phyloP scores from a whole-genome alignment of 257 asterid genomes.

The Jaltomata sinuosa region DNA sequence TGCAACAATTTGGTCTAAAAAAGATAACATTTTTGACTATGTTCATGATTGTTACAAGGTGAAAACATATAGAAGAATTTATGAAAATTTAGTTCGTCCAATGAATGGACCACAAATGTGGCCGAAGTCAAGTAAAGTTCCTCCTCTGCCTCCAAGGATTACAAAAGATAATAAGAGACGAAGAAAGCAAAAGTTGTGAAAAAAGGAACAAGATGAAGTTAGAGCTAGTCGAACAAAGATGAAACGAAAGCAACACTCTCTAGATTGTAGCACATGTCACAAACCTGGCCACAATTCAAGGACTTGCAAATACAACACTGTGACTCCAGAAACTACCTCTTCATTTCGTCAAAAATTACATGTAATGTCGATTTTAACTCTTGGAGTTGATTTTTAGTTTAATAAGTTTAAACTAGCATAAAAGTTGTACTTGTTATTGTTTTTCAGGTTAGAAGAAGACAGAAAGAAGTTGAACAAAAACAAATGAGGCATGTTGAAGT shows the following conservation, averaged over 20 bases:
- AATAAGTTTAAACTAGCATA: background rate
- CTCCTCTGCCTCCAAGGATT: background rate
- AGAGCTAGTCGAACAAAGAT: background rate
- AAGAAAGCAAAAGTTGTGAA: background rate
- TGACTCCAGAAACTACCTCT: background rate
- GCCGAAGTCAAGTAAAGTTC: background rate
- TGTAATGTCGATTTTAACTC: background rate
- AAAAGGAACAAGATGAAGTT: background rate
- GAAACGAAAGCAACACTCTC: background rate
- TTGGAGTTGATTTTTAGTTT: background rate
- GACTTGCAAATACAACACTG: background rate
- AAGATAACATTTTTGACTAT: background rate
- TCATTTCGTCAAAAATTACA: background rate
- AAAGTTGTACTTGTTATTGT: background rate
- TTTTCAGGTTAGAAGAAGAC: background rate
- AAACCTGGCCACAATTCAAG: background rate
- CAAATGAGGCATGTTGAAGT: background rate
- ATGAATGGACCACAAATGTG: background rate
- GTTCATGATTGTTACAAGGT: slow-evolving; percentile 1
- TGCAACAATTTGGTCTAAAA: background rate
- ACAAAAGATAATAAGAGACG: background rate
- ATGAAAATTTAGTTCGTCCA: background rate
- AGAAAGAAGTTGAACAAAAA: background rate
- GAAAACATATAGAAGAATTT: background rate
- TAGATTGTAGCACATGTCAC: background rate